phyloP scores from a whole-genome alignment of 176 grass and related monocot species.

The Carex parvula region DNA sequence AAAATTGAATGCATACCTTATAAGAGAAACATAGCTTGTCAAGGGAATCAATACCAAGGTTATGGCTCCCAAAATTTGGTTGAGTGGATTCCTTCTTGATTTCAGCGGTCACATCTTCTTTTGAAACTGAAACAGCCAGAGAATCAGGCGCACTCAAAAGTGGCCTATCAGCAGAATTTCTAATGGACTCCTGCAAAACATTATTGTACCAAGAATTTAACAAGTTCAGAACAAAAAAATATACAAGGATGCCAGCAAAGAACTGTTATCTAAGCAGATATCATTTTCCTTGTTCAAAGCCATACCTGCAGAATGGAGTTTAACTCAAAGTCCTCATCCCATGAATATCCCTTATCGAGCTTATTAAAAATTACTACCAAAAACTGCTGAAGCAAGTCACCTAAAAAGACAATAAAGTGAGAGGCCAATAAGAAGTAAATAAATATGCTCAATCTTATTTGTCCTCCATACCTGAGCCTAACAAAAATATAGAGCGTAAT shows the following conservation, averaged over 20 bases:
- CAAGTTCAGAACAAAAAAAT: neutral
- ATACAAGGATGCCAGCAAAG: conserved; percentile 10
- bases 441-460: conserved; percentile 4
- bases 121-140: conserved; percentile 67
- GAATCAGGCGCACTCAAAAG: conserved; percentile 78
- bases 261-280: neutral
- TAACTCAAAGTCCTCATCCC: conserved; percentile 95
- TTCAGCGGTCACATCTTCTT: conserved; percentile 30
- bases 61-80: conserved; percentile 47
- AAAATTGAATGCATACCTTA: conserved; percentile 51
- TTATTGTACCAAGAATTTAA: conserved; percentile 7
- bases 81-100: conserved; percentile 48
- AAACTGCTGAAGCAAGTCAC: conserved; percentile 97
- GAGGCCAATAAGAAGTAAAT: conserved; percentile 13
- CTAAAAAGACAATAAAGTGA: conserved; percentile 42
- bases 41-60: conserved; percentile 86
- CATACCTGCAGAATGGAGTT: conserved; percentile 91
- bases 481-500: conserved; percentile 83
- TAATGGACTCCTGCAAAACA: conserved; percentile 75
- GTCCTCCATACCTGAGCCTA: conserved; percentile 70
- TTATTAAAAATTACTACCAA: conserved; percentile 75
- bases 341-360: conserved; percentile 81
- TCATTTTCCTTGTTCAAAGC: conserved; percentile 13
- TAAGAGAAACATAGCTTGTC: conserved; percentile 88
- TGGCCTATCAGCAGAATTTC: conserved; percentile 84